phyloP scores from a whole-genome alignment of 371 early-diverging fungal species.

The Blyttiomyces sp. region DNA sequence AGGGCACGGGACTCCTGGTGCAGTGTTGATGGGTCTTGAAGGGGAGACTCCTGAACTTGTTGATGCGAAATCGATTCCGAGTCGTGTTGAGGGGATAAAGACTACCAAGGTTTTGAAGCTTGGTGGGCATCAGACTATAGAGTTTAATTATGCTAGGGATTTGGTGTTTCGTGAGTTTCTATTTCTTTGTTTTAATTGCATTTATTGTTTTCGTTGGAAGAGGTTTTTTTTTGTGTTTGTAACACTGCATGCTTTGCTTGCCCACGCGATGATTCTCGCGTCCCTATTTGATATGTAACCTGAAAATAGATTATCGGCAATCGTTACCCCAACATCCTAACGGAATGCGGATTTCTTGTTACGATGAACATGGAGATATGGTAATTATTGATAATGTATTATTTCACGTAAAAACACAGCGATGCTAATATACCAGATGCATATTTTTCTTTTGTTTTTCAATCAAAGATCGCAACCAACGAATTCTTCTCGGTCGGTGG shows the following conservation, averaged over 20 bases:
- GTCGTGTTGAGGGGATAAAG: conserved; percentile 73
- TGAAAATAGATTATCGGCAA: conserved; percentile 78
- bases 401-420: background rate
- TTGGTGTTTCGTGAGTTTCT: conserved; percentile 67
- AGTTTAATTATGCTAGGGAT: conserved; percentile 78
- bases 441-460: background rate
- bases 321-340: conserved; percentile 92
- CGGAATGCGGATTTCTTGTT: conserved; percentile 90
- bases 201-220: too few species aligned
- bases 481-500: conserved; percentile 95
- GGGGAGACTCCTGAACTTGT: conserved; percentile 91
- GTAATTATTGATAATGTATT: conserved; percentile 1
- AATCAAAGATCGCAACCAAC: conserved; percentile 82
- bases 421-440: background rate
- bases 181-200: too few species aligned
- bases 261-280: background rate
- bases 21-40: conserved; percentile 66
- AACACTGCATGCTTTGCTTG: too few species aligned
- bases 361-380: conserved; percentile 64
- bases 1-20: conserved; percentile 93
- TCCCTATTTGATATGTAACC: background rate
- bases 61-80: conserved; percentile 73
- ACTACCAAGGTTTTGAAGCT: conserved; percentile 65
- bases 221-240: too few species aligned
- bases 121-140: conserved; percentile 72